Percentiles rank a stretch among this genome's conserved stretches.
These are phyloP conservation scores for Crithidia sp. DNA, from an alignment of 208 protist species.

Conservation along the genomic window DNA sequence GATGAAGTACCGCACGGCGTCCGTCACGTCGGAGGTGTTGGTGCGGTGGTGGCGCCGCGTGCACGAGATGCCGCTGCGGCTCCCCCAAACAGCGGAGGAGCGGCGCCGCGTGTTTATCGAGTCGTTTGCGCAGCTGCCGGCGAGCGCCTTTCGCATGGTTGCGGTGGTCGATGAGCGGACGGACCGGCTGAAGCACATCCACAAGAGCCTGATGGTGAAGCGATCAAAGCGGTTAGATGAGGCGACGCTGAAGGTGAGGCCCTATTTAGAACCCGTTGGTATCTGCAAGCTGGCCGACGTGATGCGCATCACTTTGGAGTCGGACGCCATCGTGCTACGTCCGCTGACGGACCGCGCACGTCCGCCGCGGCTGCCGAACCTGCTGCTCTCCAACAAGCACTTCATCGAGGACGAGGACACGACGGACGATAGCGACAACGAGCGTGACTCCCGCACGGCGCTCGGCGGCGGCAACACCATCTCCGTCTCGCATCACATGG, in stretches of 20 bases:
- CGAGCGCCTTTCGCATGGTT: constrained; percentile 80
- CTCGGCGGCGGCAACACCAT: constrained; percentile 70
- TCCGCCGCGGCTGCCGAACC: constrained; percentile 78
- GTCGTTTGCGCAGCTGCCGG: constrained; percentile 64
- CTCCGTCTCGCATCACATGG: constrained; percentile 85
- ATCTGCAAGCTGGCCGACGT: constrained; percentile 87
- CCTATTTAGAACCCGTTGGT: constrained; percentile 73
- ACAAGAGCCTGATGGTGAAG: constrained; percentile 79
- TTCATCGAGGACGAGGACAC: constrained; percentile 80
- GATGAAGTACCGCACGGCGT: constrained; percentile 66
- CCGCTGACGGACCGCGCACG: constrained; percentile 64
- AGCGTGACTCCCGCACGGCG: constrained; percentile 71
- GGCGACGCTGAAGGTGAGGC: constrained; percentile 53
- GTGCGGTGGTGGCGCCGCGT: constrained; percentile 63
- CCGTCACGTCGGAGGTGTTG: constrained; percentile 67
- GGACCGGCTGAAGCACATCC: constrained; percentile 72
- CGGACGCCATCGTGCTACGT: constrained; percentile 76
- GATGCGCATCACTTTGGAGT: constrained; percentile 74
- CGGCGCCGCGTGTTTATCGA: constrained; percentile 67
- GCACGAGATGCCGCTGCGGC: constrained; percentile 43
- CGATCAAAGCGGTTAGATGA: constrained; percentile 70
- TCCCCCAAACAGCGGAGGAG: constrained; percentile 59
- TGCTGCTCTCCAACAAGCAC: constrained; percentile 41
- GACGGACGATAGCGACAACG: constrained; percentile 84
- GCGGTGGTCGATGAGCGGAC: constrained; percentile 69